A percentile compares a stretch with the other conserved stretches of the same genome.
These are phyloP conservation scores for Hypoxylon cercidicola DNA, from an alignment of 495 filamentous ascomycete species.

Conservation along the genomic window DNA sequence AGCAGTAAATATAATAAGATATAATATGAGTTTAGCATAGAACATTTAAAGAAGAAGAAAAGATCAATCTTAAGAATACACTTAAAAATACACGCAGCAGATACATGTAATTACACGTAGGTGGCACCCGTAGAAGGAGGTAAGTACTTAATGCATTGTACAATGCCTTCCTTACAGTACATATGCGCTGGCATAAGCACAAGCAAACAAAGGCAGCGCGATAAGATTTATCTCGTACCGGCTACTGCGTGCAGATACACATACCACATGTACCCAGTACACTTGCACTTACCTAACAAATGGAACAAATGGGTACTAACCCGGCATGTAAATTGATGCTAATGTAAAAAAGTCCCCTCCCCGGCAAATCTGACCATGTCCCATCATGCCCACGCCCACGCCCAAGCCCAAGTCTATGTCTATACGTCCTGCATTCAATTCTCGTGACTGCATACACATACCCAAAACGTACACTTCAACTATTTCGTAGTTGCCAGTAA, in stretches of 20 bases:
- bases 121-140: not conserved
- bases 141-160: not conserved
- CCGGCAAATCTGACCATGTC: slow-evolving; percentile 40
- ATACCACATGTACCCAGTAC: too few relatives aligned
- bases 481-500: too few relatives aligned
- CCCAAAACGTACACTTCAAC: too few relatives aligned
- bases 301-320: not conserved
- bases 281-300: too few relatives aligned
- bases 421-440: not conserved
- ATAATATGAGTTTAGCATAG: not conserved
- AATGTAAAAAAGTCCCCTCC: slow-evolving; percentile 40
- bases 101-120: not conserved
- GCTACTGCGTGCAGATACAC: not conserved
- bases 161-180: not conserved
- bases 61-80: not conserved
- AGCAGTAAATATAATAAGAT: too few relatives aligned
- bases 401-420: too few relatives aligned
- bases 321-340: slow-evolving; percentile 9
- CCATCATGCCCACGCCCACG: slow-evolving; percentile 1
- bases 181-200: slow-evolving; percentile 1
- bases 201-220: not conserved
- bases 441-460: not conserved
- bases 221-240: slow-evolving; percentile 6
- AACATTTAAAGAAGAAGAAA: not conserved
- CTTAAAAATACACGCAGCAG: too few relatives aligned